A percentile compares a stretch with the other conserved stretches of the same genome.
Conservation (phyloP, 306 rosid genomes). For the Cicer yamashitae region DNA sequence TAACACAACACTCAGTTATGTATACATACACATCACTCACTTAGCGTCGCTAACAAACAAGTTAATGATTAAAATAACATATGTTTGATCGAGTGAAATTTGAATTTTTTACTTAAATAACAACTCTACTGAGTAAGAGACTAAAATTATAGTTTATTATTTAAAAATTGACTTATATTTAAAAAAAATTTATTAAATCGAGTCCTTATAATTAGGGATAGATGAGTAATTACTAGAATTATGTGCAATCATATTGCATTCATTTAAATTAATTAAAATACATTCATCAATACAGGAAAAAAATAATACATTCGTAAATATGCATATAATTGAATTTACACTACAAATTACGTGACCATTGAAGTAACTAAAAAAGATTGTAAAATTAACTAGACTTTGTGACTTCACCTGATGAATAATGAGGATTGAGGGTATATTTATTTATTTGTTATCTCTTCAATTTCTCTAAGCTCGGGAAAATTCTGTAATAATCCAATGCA, state of each 20-base stretch:
- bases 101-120: too few relatives aligned
- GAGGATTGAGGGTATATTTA: not conserved
- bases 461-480: constrained; percentile 11
- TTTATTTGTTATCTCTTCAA: not conserved
- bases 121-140: too few relatives aligned
- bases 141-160: too few relatives aligned
- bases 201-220: too few relatives aligned
- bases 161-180: too few relatives aligned
- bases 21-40: too few relatives aligned
- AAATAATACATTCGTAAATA: not conserved
- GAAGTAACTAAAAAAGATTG: not conserved
- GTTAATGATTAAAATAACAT: too few relatives aligned
- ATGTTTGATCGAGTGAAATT: too few relatives aligned
- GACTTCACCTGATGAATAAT: constrained; percentile 47
- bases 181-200: too few relatives aligned
- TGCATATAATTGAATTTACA: not conserved
- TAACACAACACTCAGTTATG: too few relatives aligned
- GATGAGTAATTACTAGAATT: too few relatives aligned
- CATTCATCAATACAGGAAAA: not conserved
- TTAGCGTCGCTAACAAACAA: too few relatives aligned
- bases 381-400: constrained; percentile 7
- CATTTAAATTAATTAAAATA: not conserved
- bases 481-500: constrained; percentile 28
- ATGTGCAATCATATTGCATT: not conserved
- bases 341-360: constrained; percentile 20